Conservation (phyloP, 805 yeast genomes). For the Middelhovenomyces tepae region DNA sequence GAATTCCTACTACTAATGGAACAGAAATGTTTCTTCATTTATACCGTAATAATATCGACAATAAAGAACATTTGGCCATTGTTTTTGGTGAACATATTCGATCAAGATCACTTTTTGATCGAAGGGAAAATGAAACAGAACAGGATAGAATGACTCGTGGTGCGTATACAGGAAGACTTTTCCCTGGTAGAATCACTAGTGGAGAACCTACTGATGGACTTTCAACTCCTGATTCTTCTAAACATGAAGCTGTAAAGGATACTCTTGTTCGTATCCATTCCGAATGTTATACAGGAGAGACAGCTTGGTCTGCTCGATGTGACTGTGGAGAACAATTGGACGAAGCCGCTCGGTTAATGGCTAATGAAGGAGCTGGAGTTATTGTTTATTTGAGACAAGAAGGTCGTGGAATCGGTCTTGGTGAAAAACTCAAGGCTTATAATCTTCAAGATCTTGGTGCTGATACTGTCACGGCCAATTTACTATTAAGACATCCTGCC, state of each 20-base stretch:
- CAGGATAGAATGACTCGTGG: slow-evolving; percentile 97
- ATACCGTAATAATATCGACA: slow-evolving; percentile 76
- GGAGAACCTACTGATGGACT: slow-evolving; percentile 3
- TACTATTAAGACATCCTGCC: slow-evolving; percentile 90
- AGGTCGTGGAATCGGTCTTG: slow-evolving; percentile 98
- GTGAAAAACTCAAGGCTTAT: slow-evolving; percentile 94
- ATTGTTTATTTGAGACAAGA: slow-evolving; percentile 95
- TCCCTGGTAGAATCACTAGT: slow-evolving; percentile 60
- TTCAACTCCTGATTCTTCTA: slow-evolving; percentile 7
- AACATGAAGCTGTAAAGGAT: slow-evolving; percentile 13
- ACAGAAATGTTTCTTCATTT: slow-evolving; percentile 89
- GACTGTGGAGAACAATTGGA: slow-evolving; percentile 99
- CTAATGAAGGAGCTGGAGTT: slow-evolving; percentile 79
- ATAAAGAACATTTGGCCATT: slow-evolving; percentile 92
- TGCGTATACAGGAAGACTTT: slow-evolving; percentile 83
- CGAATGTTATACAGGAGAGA: slow-evolving; percentile 98
- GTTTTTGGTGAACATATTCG: slow-evolving; percentile 92
- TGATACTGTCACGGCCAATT: slow-evolving; percentile 94
- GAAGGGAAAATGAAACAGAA: slow-evolving; percentile 65
- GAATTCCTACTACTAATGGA: slow-evolving; percentile 94
- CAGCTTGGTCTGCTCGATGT: slow-evolving; percentile 98
- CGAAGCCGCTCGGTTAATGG: slow-evolving; percentile 94
- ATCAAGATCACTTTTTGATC: slow-evolving; percentile 59
- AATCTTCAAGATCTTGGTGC: slow-evolving; percentile 97
- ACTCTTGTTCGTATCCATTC: slow-evolving; percentile 82